Evolutionary conservation across 345 rosid genomes (phyloP), one percentile per base, ranked within the genome.

Genomic region (Populus ilicifolia): DNA sequence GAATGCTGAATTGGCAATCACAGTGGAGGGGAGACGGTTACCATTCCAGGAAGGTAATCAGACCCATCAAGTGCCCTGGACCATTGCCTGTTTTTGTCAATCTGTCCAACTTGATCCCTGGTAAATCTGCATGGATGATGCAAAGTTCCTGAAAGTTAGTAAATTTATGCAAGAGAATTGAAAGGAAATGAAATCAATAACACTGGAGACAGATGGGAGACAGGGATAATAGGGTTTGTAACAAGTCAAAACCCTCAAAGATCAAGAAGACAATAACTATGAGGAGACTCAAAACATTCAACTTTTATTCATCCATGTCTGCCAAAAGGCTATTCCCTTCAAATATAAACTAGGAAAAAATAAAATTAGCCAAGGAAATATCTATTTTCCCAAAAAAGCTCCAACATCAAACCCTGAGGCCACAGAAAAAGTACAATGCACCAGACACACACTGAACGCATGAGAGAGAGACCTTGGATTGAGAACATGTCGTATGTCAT

Each of bases 41-140:
- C 97, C 98, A 96, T 96, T 87, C 99, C 99, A 0, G 99, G 99
- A 77, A 96, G 97, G 80, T 96, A 94, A 86, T 96, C 97, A 44
- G 99, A 94, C 75, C 99, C 99, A 85, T 94, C 99, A 78, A 96
- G 97, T 70, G 97, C 94, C 84, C 97, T 91, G 50, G 99, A 96
- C 99, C 99, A 96, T 69, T 89, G 93, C 83, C 89, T 92, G 80
- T 87, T 94, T 82, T 67, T 89, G 83, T 96, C 99, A 78, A 96
- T 87, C 88, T 87, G 94, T 79, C 84, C 88, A 62, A 96, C 97
- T 84, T 94, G 98, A 35, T 90, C 93, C 83, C 82, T 82, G 25
- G 87, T 86, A 88, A 96, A 92, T 88, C 99, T 94, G 84, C 69
- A 88, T 66, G 71, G 8, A 74, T 25, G 35, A 69, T 39, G 10